Base-by-base conservation (phyloP, 2,329 filamentous ascomycete species). In the Fusarium graminum region DNA sequence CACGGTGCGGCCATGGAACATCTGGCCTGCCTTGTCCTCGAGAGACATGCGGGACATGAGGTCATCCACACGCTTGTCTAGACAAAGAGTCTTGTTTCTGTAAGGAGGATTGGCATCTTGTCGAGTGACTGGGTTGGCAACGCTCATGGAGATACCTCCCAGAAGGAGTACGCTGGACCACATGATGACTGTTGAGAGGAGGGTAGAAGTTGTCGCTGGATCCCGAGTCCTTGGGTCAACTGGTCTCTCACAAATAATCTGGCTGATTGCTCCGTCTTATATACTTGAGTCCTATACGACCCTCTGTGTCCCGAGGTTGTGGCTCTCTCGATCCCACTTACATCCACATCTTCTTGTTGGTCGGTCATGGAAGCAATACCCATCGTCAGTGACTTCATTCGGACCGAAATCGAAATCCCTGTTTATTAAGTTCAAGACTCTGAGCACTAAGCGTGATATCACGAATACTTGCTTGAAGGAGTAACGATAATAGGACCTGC, bases 51-150 rank as follows among this genome's bases (percentile, higher is more conserved):
- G 78, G 6, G 72, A 69, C 14, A 81, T 64, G 6, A 84, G 76
- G 55, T 83, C 81, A 25, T 82, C 79, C 9, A 84, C 78, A 42
- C 81, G 77, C n/a, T 80, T 79, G 40, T 82, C 79, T 40, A 83
- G 75, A 40, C 78, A 76, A 8, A 67, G 52, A 39, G 63, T 59
- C 44, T 58, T 53, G 52, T 67, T 67, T 22, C 63, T 25, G 16
- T 67, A 67, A 2, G 40, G 58, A 11, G 63, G 63, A 5, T 67
- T 64, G 22, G 63, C 43, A 39, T 67, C 63, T 28, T 67, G 52
- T 32, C 63, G 63, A 3, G 4, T 12, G 6, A 67, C 49, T 12
- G 63, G 63, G 38, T 52, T 67, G 38, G 58, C 59, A n/a, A 67
- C 47, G 36, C 59, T 63, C 38, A 59, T 22, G 25, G 63, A 59